Evolutionary conservation across 352 stramenopile species (phyloP).

Genomic region (Peronospora destructor): DNA sequence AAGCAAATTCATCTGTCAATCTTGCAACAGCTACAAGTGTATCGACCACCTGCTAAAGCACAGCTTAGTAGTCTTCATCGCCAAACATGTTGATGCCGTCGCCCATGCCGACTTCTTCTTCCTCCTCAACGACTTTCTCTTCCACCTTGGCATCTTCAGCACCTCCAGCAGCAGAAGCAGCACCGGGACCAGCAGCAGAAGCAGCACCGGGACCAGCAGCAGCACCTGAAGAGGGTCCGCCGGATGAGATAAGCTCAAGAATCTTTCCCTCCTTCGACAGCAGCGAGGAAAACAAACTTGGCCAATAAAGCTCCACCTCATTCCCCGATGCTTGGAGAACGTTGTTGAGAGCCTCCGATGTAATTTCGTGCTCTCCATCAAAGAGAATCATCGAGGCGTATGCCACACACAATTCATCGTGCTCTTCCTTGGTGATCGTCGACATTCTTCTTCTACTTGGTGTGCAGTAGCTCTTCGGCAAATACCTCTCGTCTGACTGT

Average conservation of each 20-base stretch:
- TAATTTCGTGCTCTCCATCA: constrained; percentile 81
- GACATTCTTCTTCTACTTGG: constrained; percentile 57
- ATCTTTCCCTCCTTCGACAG: constrained; percentile 76
- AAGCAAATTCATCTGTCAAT: constrained; percentile 22
- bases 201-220: constrained; percentile 41
- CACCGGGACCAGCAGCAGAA: constrained; percentile 40
- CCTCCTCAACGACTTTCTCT: constrained; percentile 74
- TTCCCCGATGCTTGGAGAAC: constrained; percentile 74
- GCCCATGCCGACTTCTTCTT: constrained; percentile 82
- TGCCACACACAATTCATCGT: constrained; percentile 79
- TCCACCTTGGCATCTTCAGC: constrained; percentile 26
- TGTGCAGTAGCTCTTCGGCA: constrained; percentile 39
- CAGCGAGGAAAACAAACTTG: constrained; percentile 60
- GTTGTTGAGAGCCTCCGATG: constrained; percentile 51
- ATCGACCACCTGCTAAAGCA: constrained; percentile 34
- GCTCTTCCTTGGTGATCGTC: constrained; percentile 77
- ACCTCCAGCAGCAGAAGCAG: constrained; percentile 34
- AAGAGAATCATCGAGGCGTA: constrained; percentile 84
- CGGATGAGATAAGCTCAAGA: constrained; percentile 70
- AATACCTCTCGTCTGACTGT: constrained; percentile 18
- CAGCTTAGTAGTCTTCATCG: constrained; percentile 81
- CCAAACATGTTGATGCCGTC: constrained; percentile 88
- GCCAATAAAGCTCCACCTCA: constrained; percentile 84
- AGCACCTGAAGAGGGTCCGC: constrained; percentile 40
- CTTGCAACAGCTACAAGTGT: constrained; percentile 29